Evolutionary conservation across 2,329 filamentous ascomycete genomes (phyloP), one percentile per base, ranked within the genome.

Genomic region (Talaromyces sp.): DNA sequence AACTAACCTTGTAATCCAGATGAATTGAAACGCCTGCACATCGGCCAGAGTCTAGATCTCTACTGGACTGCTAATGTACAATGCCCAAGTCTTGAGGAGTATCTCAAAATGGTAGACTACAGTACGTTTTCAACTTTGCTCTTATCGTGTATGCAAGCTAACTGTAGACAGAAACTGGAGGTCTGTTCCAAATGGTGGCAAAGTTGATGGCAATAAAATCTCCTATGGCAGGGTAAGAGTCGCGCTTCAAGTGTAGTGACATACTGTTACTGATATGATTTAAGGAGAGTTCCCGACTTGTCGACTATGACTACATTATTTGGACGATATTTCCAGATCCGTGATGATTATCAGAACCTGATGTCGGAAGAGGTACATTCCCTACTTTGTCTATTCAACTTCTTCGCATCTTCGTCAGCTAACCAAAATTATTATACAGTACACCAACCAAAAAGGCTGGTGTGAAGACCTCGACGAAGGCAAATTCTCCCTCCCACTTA

Each of bases 391-490:
- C 39, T 37, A 31, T 31, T 31, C 27, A 31, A 5, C 27, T 31
- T 31, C 27, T 49, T 8, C 7, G 3, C 11, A 45, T 27, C 11
- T 27, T 27, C 22, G 5, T 9, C 7, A 17, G 9, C 43, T 47
- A 25, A 47, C 8, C 10, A 13, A 11, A 31, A 2, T 15, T 25
- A 13, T 1, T 22, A 13, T 22, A 1, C 37, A 56, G 52, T 56
- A 56, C 4, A 56, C 52, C 13, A 25, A 37, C 27, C 31, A 56
- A 25, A 56, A 56, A 56, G 52, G 52, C 17, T 56, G 17, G 17
- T 56, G 52, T 31, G 52, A 56, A 11, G 52, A 56, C 19, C 52
- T 56, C n/a, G 52, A 56, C 52, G 52, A 56, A 56, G 52, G 52
- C 17, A 56, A 56, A 37, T 56, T 35, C 31, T 56, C 52, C 15